Base-by-base conservation (phyloP, 345 rosid genomes). In the Cochlearia excelsa region DNA sequence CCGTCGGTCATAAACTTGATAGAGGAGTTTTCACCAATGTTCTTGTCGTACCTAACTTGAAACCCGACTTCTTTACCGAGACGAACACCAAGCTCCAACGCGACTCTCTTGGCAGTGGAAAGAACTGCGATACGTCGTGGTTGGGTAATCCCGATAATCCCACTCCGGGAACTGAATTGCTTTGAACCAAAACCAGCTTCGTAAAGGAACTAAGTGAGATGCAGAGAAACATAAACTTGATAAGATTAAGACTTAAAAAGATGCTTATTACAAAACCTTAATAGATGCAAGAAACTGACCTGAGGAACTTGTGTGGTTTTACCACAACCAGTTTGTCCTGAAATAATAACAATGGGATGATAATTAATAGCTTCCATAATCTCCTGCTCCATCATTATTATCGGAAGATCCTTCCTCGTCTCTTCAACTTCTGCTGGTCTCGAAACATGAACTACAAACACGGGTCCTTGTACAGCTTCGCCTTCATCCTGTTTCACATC, bases 1-100 rank as follows among this genome's bases (percentile, higher is more conserved):
- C 97, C 98, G 69, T 92, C 97, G 3, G 98, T 92, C 98, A 92
- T 88, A 74, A 88, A 86, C 78, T 92, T 92, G 80, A 92, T 86
- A 46, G 84, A 74, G 59, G 86, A 77, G 62, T 44, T 63, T 4
- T 83, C 82, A 27, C 97, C 98, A 58, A 92, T 80, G 72, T 71
- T 81, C 77, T 83, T 92, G 80, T 88, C 95, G 71, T 92, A 85
- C 78, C 97, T 85, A 58, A 92, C 95, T 70, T 88, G 98, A 72
- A 92, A 92, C 26, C 98, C 98, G 16, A 92, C 95, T 71, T 84
- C 95, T 79, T 77, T 85, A 43, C 98, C 97, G 2, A 92, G 80
- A 59, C 52, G 58, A 63, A 88, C 69, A 72, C 97, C 97, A 63
- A 92, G 95, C 75, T 92, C 98, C 76, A 78, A 82, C 3, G 98